phyloP scores from a whole-genome alignment of 1,284 basidiomycete species.

The Pyrrhoderma noxium region DNA sequence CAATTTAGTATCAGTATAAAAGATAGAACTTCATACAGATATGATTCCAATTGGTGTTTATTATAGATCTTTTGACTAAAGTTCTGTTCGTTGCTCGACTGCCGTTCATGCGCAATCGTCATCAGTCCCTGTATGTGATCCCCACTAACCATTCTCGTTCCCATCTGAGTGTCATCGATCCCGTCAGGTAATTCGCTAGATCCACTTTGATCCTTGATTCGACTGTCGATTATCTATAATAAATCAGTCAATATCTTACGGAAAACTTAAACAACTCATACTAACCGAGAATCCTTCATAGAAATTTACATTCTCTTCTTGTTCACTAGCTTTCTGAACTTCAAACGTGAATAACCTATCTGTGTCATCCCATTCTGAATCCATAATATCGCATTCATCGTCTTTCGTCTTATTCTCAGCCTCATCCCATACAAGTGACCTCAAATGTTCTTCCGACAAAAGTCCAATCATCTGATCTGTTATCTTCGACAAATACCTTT shows the following conservation, averaged over 20 bases:
- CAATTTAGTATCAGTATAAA: too few species aligned
- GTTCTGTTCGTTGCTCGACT: background rate
- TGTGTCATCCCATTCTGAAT: conserved; percentile 25
- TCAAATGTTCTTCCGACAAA: conserved; percentile 39
- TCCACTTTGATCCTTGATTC: conserved; percentile 1
- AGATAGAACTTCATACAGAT: too few species aligned
- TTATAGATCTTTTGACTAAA: too few species aligned
- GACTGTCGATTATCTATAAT: background rate
- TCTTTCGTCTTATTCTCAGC: conserved; percentile 18
- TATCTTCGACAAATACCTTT: conserved; percentile 50
- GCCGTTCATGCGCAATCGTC: conserved; percentile 12
- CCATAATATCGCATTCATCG: background rate
- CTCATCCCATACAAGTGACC: conserved; percentile 37
- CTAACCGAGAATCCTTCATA: conserved; percentile 38
- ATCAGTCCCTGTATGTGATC: conserved; percentile 23
- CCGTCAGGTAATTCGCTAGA: background rate
- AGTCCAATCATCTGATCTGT: conserved; percentile 44
- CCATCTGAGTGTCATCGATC: background rate
- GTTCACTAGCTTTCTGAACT: conserved; percentile 49
- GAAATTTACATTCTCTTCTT: conserved; percentile 43
- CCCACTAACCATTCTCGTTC: conserved; percentile 21
- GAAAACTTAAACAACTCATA: background rate
- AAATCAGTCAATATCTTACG: background rate
- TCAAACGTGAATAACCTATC: conserved; percentile 48
- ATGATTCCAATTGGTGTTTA: too few species aligned